Percentiles rank a stretch among this genome's conserved stretches.
phyloP scores from a whole-genome alignment of 768 basidiomycete species.

The Calocybe indica region DNA sequence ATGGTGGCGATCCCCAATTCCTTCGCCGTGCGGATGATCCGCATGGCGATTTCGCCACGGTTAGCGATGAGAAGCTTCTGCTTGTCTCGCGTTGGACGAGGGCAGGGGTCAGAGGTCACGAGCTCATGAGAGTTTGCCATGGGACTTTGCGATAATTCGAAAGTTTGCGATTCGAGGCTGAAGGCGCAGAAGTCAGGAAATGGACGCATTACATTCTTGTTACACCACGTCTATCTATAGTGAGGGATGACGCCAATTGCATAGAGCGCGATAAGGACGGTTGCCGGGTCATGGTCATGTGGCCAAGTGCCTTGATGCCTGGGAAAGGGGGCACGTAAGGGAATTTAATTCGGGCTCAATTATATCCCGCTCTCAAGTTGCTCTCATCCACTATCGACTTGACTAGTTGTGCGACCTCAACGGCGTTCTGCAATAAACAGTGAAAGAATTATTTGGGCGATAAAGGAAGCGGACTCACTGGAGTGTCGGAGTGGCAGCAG shows the following conservation, averaged over 20 bases:
- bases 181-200: too few species aligned
- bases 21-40: constrained; percentile 53
- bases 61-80: constrained; percentile 63
- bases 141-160: background rate
- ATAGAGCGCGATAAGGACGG: too few species aligned
- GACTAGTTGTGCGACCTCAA: constrained; percentile 42
- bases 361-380: constrained; percentile 30
- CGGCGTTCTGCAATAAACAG: constrained; percentile 35
- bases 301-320: background rate
- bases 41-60: constrained; percentile 67
- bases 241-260: too few species aligned
- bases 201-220: too few species aligned
- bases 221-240: too few species aligned
- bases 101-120: background rate
- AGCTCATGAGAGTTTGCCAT: background rate
- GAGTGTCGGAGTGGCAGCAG: constrained; percentile 62
- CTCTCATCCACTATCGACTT: constrained; percentile 51
- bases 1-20: constrained; percentile 45
- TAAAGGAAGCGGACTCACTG: constrained; percentile 30
- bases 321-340: background rate
- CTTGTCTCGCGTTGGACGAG: constrained; percentile 8
- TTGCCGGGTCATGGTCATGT: background rate
- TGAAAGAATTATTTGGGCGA: background rate
- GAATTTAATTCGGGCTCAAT: constrained; percentile 1
- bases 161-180: too few species aligned